phyloP scores from a whole-genome alignment of 2,329 filamentous ascomycete species.

The Sphaceloma murrayae region DNA sequence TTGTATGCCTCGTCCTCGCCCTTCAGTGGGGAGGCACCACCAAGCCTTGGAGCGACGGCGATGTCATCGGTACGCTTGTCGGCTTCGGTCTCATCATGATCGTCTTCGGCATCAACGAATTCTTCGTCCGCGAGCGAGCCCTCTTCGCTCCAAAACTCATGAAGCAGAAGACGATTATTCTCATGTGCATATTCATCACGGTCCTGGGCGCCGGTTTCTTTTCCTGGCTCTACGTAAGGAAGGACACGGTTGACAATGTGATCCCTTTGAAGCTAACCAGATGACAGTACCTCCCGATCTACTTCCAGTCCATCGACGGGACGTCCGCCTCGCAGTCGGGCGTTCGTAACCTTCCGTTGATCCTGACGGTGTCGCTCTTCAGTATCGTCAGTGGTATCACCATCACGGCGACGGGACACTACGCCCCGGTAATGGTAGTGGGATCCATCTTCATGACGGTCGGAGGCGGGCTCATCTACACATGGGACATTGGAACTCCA shows the following conservation, averaged over 20 bases:
- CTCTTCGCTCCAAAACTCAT: slow-evolving; percentile 34
- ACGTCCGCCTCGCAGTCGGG: slow-evolving; percentile 22
- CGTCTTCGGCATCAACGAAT: slow-evolving; percentile 31
- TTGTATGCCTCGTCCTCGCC: slow-evolving; percentile 18
- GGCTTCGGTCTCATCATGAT: slow-evolving; percentile 33
- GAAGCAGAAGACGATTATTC: slow-evolving; percentile 30
- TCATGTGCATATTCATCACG: slow-evolving; percentile 31
- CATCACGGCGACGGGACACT: slow-evolving; percentile 26
- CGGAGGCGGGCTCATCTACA: slow-evolving; percentile 35
- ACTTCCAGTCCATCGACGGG: slow-evolving; percentile 26
- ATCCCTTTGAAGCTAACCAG: no score
- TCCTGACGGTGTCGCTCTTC: slow-evolving; percentile 27
- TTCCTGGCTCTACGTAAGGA: slow-evolving; percentile 21
- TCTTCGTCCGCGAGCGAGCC: slow-evolving; percentile 33
- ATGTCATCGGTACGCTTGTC: slow-evolving; percentile 39
- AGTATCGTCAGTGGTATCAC: slow-evolving; percentile 23
- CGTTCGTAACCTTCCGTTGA: slow-evolving; percentile 34
- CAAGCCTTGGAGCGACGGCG: slow-evolving; percentile 30
- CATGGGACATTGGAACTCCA: slow-evolving; percentile 31
- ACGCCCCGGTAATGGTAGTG: slow-evolving; percentile 22
- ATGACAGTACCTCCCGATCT: slow-evolving; percentile 27
- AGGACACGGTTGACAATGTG: no score
- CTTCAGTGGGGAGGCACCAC: slow-evolving; percentile 24
- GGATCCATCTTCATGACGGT: slow-evolving; percentile 28
- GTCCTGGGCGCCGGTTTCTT: slow-evolving; percentile 24